A percentile compares a stretch with the other conserved stretches of the same genome.
These are phyloP conservation scores for Dipteronia dyeriana DNA, from an alignment of 345 rosid genomes.

Conservation along the genomic window DNA sequence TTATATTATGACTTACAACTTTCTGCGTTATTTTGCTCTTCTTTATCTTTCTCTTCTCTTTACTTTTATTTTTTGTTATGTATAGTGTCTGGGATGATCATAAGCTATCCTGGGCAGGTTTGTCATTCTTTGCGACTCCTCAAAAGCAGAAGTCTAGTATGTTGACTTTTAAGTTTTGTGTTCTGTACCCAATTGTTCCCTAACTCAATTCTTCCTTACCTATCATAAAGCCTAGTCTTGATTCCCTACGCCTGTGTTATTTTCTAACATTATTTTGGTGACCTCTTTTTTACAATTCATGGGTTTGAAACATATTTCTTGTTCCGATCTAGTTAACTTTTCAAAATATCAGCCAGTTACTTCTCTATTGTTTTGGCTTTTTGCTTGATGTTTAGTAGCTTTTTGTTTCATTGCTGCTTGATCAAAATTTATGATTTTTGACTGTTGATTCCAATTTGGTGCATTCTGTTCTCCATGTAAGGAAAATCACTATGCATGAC, in stretches of 20 bases:
- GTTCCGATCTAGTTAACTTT: conserved; percentile 4
- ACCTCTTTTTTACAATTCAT: no score
- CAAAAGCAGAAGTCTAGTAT: neutral
- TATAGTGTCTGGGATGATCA: neutral
- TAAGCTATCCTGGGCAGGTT: neutral
- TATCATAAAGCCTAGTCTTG: no score
- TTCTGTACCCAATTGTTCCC: no score
- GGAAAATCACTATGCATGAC: neutral
- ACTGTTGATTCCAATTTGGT: neutral
- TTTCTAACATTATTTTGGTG: neutral
- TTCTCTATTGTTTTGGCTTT: neutral
- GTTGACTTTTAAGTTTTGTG: neutral
- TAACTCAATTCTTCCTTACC: neutral
- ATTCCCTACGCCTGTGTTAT: neutral
- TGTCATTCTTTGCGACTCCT: neutral
- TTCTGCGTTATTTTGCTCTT: neutral
- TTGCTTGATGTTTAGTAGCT: conserved; percentile 5
- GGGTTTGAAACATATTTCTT: neutral
- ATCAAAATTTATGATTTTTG: neutral
- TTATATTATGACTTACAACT: neutral
- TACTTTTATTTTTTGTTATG: neutral
- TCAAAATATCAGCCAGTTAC: neutral
- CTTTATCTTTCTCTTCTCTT: neutral
- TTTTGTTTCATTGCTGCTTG: neutral
- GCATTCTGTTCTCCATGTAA: neutral